These are phyloP conservation scores for Tephrocybe sp. DNA, from an alignment of 768 basidiomycete genomes.

Conservation along the genomic window DNA sequence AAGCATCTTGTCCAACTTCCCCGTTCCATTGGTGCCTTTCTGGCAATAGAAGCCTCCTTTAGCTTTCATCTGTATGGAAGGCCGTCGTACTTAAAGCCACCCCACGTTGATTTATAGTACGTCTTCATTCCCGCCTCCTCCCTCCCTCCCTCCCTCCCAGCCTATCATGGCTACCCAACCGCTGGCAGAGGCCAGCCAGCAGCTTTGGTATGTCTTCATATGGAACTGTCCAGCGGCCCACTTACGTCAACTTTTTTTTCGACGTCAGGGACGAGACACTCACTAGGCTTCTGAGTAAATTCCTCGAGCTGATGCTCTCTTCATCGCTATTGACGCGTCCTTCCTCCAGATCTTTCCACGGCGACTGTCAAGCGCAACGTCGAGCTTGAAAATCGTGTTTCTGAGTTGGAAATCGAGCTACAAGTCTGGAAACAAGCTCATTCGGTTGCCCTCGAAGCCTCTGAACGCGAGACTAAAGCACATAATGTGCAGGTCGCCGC, in stretches of 20 bases:
- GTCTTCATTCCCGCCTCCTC: constrained; percentile 38
- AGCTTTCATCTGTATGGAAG: constrained; percentile 48
- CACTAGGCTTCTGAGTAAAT: constrained; percentile 56
- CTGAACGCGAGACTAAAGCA: constrained; percentile 62
- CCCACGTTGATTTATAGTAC: constrained; percentile 35
- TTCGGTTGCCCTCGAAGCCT: constrained; percentile 57
- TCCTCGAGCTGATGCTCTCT: constrained; percentile 5
- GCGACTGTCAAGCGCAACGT: constrained; percentile 63
- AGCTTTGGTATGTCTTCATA: constrained; percentile 54
- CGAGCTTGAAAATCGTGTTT: constrained; percentile 63
- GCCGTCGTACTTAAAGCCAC: constrained; percentile 48
- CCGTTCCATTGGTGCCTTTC: constrained; percentile 45
- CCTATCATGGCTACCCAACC: constrained; percentile 57
- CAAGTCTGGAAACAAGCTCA: constrained; percentile 73
- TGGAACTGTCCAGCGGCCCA: constrained; percentile 5
- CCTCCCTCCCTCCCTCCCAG: constrained; percentile 29
- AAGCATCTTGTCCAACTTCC: constrained; percentile 43
- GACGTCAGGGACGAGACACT: constrained; percentile 64
- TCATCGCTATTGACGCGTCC: constrained; percentile 6
- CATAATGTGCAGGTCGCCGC: constrained; percentile 68
- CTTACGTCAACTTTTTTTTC: constrained; percentile 20
- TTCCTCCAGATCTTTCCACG: constrained; percentile 55
- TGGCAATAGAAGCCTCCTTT: constrained; percentile 52
- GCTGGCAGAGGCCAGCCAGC: constrained; percentile 59
- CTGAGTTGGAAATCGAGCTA: constrained; percentile 70